Evolutionary conservation across 768 basidiomycete species (phyloP).

Genomic region (Dioszegia hungarica): DNA sequence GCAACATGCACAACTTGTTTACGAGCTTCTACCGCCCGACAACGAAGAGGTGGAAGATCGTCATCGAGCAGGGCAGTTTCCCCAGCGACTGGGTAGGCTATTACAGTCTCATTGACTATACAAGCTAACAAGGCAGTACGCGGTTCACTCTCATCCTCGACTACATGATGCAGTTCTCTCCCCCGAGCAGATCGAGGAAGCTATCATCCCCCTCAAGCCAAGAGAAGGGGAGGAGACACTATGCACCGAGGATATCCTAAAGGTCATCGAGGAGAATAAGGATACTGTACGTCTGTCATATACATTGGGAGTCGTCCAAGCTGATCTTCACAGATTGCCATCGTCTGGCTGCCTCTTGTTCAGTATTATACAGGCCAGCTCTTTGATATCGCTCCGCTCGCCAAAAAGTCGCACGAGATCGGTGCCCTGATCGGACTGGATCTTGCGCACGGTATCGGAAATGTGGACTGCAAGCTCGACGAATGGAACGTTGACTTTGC

Average conservation of each 20-base stretch:
- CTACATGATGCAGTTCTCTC: slow-evolving; percentile 68
- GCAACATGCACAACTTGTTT: slow-evolving; percentile 94
- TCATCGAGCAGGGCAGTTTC: slow-evolving; percentile 90
- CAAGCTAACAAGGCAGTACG: slow-evolving; percentile 62
- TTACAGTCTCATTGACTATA: neutral
- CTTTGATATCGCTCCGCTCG: slow-evolving; percentile 82
- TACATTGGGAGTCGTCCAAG: neutral
- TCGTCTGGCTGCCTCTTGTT: slow-evolving; percentile 87
- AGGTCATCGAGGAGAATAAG: slow-evolving; percentile 58
- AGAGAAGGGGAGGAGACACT: slow-evolving; percentile 77
- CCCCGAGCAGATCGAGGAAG: slow-evolving; percentile 51
- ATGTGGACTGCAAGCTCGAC: slow-evolving; percentile 80
- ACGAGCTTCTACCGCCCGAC: slow-evolving; percentile 90
- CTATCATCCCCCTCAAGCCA: slow-evolving; percentile 74
- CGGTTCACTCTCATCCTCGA: slow-evolving; percentile 83
- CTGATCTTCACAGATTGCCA: slow-evolving; percentile 59
- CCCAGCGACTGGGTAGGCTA: slow-evolving; percentile 84
- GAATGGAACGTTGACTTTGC: slow-evolving; percentile 96
- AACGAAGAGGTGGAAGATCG: slow-evolving; percentile 75
- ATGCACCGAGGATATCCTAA: slow-evolving; percentile 82
- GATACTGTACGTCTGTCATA: slow-evolving; percentile 33
- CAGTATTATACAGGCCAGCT: slow-evolving; percentile 97
- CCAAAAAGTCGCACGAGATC: slow-evolving; percentile 75
- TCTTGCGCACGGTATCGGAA: slow-evolving; percentile 90
- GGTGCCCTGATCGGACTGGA: slow-evolving; percentile 95